Evolutionary conservation across 768 basidiomycete species (phyloP), one percentile per base, ranked within the genome.

Genomic region (Phylloporus arenicola): DNA sequence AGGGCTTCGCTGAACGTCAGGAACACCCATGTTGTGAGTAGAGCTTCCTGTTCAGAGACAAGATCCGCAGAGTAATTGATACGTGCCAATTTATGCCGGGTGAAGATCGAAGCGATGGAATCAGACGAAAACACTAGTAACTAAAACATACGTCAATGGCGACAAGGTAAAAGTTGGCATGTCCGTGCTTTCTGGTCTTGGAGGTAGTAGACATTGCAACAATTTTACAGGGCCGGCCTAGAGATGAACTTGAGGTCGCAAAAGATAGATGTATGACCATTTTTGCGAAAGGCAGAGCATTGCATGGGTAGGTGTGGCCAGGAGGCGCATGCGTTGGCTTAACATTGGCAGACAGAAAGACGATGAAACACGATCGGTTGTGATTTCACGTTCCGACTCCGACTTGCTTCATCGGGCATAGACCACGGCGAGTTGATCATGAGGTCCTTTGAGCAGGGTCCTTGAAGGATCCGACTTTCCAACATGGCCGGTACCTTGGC

Each of bases 11-110:
- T 27, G 55, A 68, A 99, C 92, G 75, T 96, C 89, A 71, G 95
- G 95, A 64, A 96, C 95, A 61, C 97, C 93, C 91, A 99, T 93
- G 79, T 99, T 99, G 82, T 99, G 96, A 70, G 96, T 99, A 14
- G 16, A 16, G 20, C 22, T 24, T 24, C 22, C 22, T 24, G 22
- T 24, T 24, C 22, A 24, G 22, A 24, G 3, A 24, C 3, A 24
- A 24, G 22, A 24, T 22, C 40, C 42, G 42, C 25, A 27, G 25
- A 27, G 25, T 27, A 27, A 43, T 37, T 10, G 33, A 45, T 14
- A 38, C 84, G 71, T 63, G 86, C 94, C 72, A 93, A 64, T 99
- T 99, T 82, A 96, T 96, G 63, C 82, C 82, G 56, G n/a, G 94
- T 99, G 82, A 99, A 99, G 75, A 99, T 98, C 94, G 96, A 64